A percentile compares a stretch with the other conserved stretches of the same genome.
phyloP scores from a whole-genome alignment of 2,329 filamentous ascomycete genomes.

The Aspergillus carbonarius region DNA sequence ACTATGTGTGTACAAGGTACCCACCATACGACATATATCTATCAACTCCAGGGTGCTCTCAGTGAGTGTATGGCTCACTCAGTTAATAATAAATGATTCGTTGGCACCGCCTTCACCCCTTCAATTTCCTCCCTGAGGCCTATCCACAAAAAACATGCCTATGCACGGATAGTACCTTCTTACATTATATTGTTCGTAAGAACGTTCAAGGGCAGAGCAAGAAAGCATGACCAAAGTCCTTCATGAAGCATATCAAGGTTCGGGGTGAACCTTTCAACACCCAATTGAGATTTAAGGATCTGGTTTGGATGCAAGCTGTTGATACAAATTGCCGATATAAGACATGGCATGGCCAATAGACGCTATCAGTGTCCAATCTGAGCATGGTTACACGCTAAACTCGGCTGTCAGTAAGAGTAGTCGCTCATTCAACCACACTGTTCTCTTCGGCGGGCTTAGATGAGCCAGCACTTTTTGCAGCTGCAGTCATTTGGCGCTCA shows the following conservation, averaged over 20 bases:
- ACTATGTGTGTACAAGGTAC: too few relatives aligned
- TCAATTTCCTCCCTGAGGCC: too few relatives aligned
- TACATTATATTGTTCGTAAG: neutral
- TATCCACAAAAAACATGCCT: neutral
- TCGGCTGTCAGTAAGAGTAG: neutral
- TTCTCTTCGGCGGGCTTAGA: neutral
- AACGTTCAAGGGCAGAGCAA: neutral
- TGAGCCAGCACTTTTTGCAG: neutral
- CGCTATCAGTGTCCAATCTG: neutral
- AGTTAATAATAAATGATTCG: too few relatives aligned
- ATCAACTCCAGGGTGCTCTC: too few relatives aligned
- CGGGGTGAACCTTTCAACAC: neutral
- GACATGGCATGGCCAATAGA: neutral
- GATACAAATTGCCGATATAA: neutral
- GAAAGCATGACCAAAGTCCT: neutral
- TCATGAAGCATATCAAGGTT: neutral
- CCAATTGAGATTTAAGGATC: too few relatives aligned
- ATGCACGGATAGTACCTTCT: neutral
- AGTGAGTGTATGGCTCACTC: too few relatives aligned
- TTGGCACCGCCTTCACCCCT: too few relatives aligned
- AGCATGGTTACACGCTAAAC: neutral
- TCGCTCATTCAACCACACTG: neutral
- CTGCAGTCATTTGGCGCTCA: neutral
- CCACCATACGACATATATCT: too few relatives aligned
- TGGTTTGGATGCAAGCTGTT: neutral